phyloP scores from a whole-genome alignment of 495 filamentous ascomycete genomes.

The Lasiosphaeria hispida region DNA sequence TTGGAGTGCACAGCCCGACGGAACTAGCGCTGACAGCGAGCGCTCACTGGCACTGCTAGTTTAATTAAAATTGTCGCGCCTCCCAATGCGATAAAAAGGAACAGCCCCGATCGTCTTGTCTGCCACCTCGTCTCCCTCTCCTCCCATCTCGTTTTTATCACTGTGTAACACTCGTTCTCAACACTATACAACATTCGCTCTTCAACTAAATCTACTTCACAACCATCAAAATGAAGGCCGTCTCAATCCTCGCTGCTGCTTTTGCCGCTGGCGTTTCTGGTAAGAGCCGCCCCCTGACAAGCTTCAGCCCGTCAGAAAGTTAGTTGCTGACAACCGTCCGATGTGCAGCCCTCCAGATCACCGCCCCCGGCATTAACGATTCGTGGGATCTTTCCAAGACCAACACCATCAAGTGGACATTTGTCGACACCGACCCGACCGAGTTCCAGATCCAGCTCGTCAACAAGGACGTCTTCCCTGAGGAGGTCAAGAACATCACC shows the following conservation, averaged over 20 bases:
- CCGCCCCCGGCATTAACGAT: neutral
- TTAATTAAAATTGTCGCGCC: too few species aligned
- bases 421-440: constrained; percentile 15
- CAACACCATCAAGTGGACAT: constrained; percentile 22
- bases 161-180: too few species aligned
- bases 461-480: constrained; percentile 15
- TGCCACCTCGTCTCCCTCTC: too few species aligned
- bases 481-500: constrained; percentile 4
- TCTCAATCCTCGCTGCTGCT: neutral
- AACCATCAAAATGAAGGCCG: constrained; percentile 5
- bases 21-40: too few species aligned
- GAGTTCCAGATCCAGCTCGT: constrained; percentile 22
- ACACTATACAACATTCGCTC: too few species aligned
- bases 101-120: too few species aligned
- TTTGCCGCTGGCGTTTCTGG: neutral
- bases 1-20: too few species aligned
- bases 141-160: too few species aligned
- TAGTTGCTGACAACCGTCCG: neutral
- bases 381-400: constrained; percentile 19
- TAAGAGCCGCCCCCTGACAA: neutral
- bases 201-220: neutral
- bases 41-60: too few species aligned
- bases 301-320: neutral
- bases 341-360: constrained; percentile 13
- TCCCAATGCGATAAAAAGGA: too few species aligned